Evolutionary conservation across 2,329 filamentous ascomycete species (phyloP).

Genomic region (Hyphodiscus sp.): DNA sequence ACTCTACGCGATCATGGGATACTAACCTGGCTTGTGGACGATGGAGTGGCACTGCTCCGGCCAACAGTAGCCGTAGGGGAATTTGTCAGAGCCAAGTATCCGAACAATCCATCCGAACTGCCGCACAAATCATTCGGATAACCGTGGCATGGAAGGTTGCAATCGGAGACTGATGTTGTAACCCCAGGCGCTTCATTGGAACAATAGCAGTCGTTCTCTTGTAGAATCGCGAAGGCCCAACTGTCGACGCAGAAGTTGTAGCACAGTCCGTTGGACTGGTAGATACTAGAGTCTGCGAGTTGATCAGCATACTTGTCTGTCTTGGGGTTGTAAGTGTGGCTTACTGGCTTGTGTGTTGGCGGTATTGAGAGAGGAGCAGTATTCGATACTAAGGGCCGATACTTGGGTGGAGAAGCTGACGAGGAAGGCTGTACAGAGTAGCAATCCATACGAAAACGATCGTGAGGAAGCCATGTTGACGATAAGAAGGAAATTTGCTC

Average conservation of each 20-base stretch:
- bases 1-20: not conserved
- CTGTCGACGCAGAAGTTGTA: constrained; percentile 47
- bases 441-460: constrained; percentile 17
- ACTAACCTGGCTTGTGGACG: constrained; percentile 21
- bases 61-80: constrained; percentile 50
- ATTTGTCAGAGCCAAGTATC: constrained; percentile 54
- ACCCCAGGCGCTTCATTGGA: constrained; percentile 57
- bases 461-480: constrained; percentile 11
- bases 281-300: constrained; percentile 46
- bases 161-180: constrained; percentile 36
- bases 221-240: constrained; percentile 63
- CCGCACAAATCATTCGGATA: constrained; percentile 63
- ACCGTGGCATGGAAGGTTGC: constrained; percentile 59
- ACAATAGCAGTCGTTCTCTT: constrained; percentile 66
- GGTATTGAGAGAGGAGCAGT: constrained; percentile 44
- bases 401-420: constrained; percentile 8
- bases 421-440: constrained; percentile 18
- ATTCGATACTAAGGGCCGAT: constrained; percentile 22
- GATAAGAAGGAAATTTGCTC: constrained; percentile 2
- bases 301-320: constrained; percentile 1
- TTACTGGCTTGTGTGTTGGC: constrained; percentile 36
- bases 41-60: constrained; percentile 11
- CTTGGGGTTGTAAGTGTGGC: constrained; percentile 21
- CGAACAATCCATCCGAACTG: constrained; percentile 47
- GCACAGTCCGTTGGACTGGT: constrained; percentile 66